These are phyloP conservation scores for Polyporus arcularius DNA, from an alignment of 768 basidiomycete genomes.

Conservation along the genomic window DNA sequence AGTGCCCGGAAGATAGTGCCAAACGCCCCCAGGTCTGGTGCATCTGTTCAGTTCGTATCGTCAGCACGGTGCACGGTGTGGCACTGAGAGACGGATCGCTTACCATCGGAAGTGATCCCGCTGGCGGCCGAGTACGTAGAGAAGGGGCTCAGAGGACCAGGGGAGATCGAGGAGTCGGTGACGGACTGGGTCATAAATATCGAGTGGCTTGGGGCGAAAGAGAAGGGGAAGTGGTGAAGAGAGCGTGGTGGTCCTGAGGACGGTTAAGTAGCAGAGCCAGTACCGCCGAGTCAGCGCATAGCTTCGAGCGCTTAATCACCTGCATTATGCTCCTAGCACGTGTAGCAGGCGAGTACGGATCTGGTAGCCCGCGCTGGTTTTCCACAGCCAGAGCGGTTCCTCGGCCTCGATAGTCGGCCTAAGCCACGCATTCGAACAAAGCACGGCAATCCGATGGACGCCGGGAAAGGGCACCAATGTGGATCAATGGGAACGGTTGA, in stretches of 20 bases:
- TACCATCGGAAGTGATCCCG: conserved; percentile 40
- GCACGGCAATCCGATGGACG: not conserved
- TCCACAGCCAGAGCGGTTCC: not conserved
- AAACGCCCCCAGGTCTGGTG: conserved; percentile 76
- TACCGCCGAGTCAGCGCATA: conserved; percentile 13
- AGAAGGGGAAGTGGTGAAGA: conserved; percentile 7
- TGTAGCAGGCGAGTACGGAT: conserved; percentile 1
- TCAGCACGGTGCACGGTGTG: not conserved
- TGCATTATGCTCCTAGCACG: conserved; percentile 7
- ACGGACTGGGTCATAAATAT: conserved; percentile 33
- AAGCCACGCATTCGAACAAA: too few species aligned
- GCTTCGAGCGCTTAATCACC: conserved; percentile 12
- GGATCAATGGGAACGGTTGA: not conserved
- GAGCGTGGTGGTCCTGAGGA: conserved; percentile 16
- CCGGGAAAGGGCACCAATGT: not conserved
- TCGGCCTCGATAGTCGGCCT: too few species aligned
- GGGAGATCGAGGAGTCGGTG: conserved; percentile 38
- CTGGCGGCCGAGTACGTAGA: conserved; percentile 33
- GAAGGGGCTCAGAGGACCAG: conserved; percentile 42
- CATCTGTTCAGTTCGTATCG: conserved; percentile 39
- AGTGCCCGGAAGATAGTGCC: conserved; percentile 68
- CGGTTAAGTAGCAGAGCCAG: conserved; percentile 4
- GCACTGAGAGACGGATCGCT: conserved; percentile 9
- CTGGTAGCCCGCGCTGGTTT: not conserved
- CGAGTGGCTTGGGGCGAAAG: not conserved